Base-by-base conservation (phyloP, 495 filamentous ascomycete genomes). In the Hyphodiscus hymeniophilus region DNA sequence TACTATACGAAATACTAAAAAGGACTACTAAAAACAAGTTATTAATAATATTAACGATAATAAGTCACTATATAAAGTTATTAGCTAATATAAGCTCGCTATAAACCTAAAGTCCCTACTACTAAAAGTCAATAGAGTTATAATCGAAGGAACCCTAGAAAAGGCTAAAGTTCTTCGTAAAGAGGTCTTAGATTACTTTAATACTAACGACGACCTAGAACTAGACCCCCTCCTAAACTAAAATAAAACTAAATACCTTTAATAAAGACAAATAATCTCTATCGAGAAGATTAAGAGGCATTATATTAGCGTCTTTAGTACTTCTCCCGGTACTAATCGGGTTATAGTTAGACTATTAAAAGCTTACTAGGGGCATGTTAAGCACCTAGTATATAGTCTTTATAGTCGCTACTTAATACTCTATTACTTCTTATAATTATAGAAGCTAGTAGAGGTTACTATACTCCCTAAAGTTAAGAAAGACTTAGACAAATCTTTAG, bases 61-160 rank as follows among this genome's bases (percentile, higher is more conserved):
- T 16, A 39, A 39, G 15, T 39, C 36, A 39, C 36, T 39, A 7
- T 39, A 39, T 21, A 39, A 39, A 16, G 36, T 39, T 39, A 39
- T 39, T 21, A 21, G 36, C n/a, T 39, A 21, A 15, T 21, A n/a
- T n/a, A n/a, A n/a, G n/a, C n/a, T n/a, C n/a, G n/a, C n/a, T n/a
- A n/a, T n/a, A n/a, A n/a, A n/a, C 13, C 36, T 16, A 7, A 21
- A 15, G 13, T 7, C 16, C 7, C 36, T 21, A 15, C 36, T 10
- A 7, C 16, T 39, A 16, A 10, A 39, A 16, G 16, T 39, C 7
- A 10, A 15, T 21, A 21, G 36, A 39, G 36, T 39, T 16, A 16
- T 16, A 16, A 39, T 39, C 7, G 15, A 39, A 15, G 15, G 16
- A 7, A 39, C 36, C 18, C 10, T 39, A 21, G 18, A 39, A 21